These are phyloP conservation scores for Vitis vinifera DNA, from an alignment of 164 flowering plant genomes.

Conservation along the genomic window DNA sequence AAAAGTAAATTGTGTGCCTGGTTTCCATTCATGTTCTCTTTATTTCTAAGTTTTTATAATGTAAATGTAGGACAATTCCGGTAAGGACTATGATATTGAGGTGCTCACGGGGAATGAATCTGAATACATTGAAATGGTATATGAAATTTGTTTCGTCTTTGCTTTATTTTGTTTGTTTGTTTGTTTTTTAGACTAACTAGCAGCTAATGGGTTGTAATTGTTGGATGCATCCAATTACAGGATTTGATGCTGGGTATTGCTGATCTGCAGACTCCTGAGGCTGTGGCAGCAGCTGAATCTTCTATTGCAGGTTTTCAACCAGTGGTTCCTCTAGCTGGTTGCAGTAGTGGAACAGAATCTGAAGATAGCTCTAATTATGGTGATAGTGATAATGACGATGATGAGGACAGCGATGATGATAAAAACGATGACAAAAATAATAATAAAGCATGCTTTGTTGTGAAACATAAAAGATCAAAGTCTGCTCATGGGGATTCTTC, in stretches of 20 bases:
- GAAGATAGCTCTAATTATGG: slow-evolving; percentile 23
- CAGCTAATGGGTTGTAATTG: neutral
- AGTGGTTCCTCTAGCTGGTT: slow-evolving; percentile 22
- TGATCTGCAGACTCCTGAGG: slow-evolving; percentile 87
- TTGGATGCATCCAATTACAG: slow-evolving; percentile 28
- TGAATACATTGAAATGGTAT: slow-evolving; percentile 82
- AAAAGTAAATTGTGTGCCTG: neutral
- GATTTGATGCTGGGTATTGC: slow-evolving; percentile 87
- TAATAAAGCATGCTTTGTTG: neutral
- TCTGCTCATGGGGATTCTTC: slow-evolving; percentile 9
- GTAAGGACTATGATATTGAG: slow-evolving; percentile 65
- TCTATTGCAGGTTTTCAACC: slow-evolving; percentile 53
- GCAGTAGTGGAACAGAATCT: slow-evolving; percentile 36
- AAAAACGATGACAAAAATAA: neutral
- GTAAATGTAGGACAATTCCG: slow-evolving; percentile 45
- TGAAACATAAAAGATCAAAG: slow-evolving; percentile 18
- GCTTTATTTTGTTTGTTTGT: neutral
- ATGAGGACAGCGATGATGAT: slow-evolving; percentile 7
- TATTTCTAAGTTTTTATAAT: neutral
- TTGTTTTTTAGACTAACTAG: neutral
- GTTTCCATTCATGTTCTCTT: neutral
- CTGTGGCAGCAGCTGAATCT: slow-evolving; percentile 88
- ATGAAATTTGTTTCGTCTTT: neutral
- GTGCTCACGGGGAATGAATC: slow-evolving; percentile 71
- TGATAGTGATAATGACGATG: slow-evolving; percentile 15